Conservation (phyloP, 2,329 filamentous ascomycete genomes). For the Fusarium equiseti region DNA sequence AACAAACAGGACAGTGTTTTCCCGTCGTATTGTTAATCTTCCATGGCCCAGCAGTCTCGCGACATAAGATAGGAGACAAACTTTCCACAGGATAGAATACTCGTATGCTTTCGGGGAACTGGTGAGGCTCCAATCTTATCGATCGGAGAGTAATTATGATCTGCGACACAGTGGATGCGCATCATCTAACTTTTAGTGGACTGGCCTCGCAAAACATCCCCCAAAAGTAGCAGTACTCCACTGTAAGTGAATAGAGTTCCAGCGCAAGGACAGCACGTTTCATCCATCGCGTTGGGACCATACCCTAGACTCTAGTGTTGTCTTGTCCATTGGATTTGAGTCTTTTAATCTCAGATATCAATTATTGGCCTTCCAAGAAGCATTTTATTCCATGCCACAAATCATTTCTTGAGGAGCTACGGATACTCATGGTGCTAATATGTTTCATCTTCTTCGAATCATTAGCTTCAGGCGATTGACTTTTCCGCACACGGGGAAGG, state of each 20-base stretch:
- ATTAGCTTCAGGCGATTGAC: no score
- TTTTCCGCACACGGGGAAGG: no score
- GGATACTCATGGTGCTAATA: no score
- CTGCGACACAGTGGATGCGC: slow-evolving; percentile 8
- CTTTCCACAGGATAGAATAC: neutral
- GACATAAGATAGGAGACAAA: neutral
- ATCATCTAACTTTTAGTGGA: neutral
- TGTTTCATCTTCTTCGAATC: no score
- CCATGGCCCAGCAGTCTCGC: neutral
- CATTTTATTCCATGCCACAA: no score
- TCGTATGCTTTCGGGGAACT: neutral
- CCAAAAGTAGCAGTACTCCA: neutral
- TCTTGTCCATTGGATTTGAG: no score
- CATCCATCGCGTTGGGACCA: accelerated
- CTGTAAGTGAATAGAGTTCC: neutral
- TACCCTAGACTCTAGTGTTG: neutral
- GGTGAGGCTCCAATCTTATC: neutral
- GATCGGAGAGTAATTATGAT: slow-evolving; percentile 18
- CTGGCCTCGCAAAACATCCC: neutral
- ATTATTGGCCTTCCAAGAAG: no score
- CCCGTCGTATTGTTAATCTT: no score
- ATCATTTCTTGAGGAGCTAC: no score
- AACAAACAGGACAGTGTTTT: neutral
- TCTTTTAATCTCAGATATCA: no score
- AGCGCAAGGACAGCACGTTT: neutral